Conservation (phyloP, 225 moss, liverwort and hornwort genomes). For the Anthoceros angustus region DNA sequence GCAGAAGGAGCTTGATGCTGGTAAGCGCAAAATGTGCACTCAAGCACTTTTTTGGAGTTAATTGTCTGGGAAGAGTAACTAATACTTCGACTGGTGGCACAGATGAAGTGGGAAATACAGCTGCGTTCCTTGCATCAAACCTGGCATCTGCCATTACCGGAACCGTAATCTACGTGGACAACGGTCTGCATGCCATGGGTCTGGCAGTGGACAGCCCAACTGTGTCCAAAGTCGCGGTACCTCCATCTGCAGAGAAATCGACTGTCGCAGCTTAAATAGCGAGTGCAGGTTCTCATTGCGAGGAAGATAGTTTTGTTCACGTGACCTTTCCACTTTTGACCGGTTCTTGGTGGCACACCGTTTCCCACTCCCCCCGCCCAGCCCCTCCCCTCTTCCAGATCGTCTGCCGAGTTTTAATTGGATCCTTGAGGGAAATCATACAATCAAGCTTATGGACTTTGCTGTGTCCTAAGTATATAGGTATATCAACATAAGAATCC, state of each 20-base stretch:
- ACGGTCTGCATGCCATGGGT: conserved; percentile 88
- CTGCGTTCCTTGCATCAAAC: conserved; percentile 71
- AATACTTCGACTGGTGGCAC: background rate
- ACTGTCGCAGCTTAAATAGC: conserved; percentile 33
- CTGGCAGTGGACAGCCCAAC: conserved; percentile 65
- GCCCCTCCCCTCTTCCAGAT: no score
- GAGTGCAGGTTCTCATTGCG: no score
- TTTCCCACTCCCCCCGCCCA: no score
- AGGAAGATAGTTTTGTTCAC: no score
- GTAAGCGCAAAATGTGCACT: conserved; percentile 15
- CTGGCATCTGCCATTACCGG: conserved; percentile 69
- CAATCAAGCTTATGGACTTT: no score
- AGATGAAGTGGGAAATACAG: conserved; percentile 78
- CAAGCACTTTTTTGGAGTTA: background rate
- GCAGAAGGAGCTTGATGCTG: conserved; percentile 65
- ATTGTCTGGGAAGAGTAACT: background rate
- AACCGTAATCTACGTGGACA: conserved; percentile 72
- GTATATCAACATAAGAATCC: no score
- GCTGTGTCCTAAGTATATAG: no score
- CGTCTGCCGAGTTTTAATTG: no score
- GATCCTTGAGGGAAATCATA: no score
- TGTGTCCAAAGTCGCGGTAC: conserved; percentile 26
- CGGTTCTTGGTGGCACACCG: no score
- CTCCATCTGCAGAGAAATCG: conserved; percentile 29
- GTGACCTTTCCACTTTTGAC: no score